Evolutionary conservation across 495 filamentous ascomycete genomes (phyloP).

Genomic region (Annulohypoxylon bovei): DNA sequence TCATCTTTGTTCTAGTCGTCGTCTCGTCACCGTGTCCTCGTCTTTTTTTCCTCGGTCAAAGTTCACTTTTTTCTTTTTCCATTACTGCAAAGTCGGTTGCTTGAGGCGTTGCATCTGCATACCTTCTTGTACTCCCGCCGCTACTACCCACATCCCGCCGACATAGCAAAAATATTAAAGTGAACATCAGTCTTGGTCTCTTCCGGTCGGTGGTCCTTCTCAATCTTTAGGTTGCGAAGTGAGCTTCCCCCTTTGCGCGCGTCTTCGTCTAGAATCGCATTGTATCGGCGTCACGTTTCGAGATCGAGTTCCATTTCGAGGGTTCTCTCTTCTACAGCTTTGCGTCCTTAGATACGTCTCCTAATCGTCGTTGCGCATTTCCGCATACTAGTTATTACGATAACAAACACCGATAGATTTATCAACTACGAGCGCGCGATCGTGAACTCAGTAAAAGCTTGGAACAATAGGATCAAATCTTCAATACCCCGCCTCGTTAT

Average conservation of each 20-base stretch:
- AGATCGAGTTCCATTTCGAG: conserved; percentile 19
- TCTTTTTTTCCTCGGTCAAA: conserved; percentile 39
- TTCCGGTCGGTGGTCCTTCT: conserved; percentile 28
- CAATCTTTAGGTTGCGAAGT: conserved; percentile 26
- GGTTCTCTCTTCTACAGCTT: conserved; percentile 21
- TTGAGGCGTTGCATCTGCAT: conserved; percentile 41
- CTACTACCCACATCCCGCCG: conserved; percentile 23
- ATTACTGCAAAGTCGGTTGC: conserved; percentile 24
- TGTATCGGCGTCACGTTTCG: conserved; percentile 35
- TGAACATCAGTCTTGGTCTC: conserved; percentile 34
- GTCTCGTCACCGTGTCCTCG: conserved; percentile 37
- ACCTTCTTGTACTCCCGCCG: conserved; percentile 27
- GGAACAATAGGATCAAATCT: conserved; percentile 24
- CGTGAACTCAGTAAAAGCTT: conserved; percentile 17
- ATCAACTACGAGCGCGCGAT: conserved; percentile 34
- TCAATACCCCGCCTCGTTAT: conserved; percentile 30
- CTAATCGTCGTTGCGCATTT: conserved; percentile 34
- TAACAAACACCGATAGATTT: conserved; percentile 39
- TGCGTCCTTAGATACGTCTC: conserved; percentile 31
- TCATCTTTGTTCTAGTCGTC: conserved; percentile 45
- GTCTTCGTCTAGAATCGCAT: conserved; percentile 40
- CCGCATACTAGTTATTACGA: conserved; percentile 6
- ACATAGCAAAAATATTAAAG: conserved; percentile 10
- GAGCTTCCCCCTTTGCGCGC: conserved; percentile 10
- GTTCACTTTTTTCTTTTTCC: conserved; percentile 38